phyloP scores from a whole-genome alignment of 768 basidiomycete genomes.

The Psilocybe azurescens region DNA sequence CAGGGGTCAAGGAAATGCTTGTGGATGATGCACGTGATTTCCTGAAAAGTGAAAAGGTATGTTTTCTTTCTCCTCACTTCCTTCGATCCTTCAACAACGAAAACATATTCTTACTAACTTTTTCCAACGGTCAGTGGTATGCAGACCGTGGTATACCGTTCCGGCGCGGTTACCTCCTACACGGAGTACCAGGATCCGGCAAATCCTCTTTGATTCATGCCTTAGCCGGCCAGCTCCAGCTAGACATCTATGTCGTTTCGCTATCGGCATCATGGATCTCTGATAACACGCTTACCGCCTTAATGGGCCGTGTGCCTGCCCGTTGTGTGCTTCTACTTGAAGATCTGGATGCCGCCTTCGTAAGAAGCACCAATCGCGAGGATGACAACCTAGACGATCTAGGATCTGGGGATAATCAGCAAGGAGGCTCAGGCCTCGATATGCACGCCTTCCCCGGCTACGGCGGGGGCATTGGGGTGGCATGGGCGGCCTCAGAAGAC shows the following conservation, averaged over 20 bases:
- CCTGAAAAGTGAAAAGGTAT: conserved; percentile 80
- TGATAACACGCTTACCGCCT: conserved; percentile 82
- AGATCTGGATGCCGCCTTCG: conserved; percentile 90
- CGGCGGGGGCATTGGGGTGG: conserved; percentile 21
- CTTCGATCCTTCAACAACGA: not conserved
- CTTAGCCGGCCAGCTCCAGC: conserved; percentile 85
- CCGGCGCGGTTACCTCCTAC: conserved; percentile 85
- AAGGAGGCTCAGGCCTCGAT: conserved; percentile 13
- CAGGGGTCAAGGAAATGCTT: conserved; percentile 90
- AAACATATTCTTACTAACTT: conserved; percentile 3
- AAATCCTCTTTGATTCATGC: conserved; percentile 89
- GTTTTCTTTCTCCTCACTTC: conserved; percentile 9
- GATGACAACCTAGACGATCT: conserved; percentile 46
- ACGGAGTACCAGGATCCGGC: conserved; percentile 86
- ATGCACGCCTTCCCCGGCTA: conserved; percentile 21
- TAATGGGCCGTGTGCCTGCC: conserved; percentile 88
- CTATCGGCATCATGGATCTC: conserved; percentile 85
- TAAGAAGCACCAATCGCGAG: conserved; percentile 73
- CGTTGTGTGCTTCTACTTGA: conserved; percentile 88
- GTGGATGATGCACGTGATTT: conserved; percentile 84
- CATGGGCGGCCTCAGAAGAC: conserved; percentile 41
- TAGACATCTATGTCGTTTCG: conserved; percentile 93
- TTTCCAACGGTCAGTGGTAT: conserved; percentile 66
- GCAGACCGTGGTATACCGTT: conserved; percentile 93
- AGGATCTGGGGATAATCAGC: conserved; percentile 30